Evolutionary conservation across 495 filamentous ascomycete species (phyloP), one percentile per base, ranked within the genome.

Genomic region (Podospora appendiculata): DNA sequence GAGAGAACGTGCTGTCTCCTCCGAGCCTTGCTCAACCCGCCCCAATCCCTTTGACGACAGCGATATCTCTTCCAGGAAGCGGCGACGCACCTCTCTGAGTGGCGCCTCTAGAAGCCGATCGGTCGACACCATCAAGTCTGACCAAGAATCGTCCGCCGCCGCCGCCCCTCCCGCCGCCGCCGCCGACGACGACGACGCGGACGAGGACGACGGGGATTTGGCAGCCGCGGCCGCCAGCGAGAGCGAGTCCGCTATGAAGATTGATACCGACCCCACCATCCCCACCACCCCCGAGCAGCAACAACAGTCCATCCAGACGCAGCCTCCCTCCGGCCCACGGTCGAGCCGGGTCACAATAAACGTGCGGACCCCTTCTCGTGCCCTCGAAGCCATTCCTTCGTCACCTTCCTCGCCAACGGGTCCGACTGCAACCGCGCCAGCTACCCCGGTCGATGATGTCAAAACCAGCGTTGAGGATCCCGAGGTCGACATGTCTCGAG

Each of bases 11-110:
- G 75, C 76, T 55, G 66, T 71, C 66, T 81, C 78, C 58, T 80
- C 76, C 60, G 78, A 81, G 72, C 75, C 76, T 67, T 73, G 76
- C 71, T 79, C 78, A 60, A 74, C 73, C 58, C 74, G 77, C 50
- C 71, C 73, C 39, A 80, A 81, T 50, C 78, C 77, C 34, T 81
- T 79, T 60, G 74, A 77, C 68, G 72, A 75, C 65, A 65, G 67
- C 60, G 74, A 77, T 45, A 50, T 67, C 45, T 65, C 70, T n/a
- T 72, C 77, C 46, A 65, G 76, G 46, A 81, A 81, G 61, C 75
- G 78, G 10, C 75, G 74, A 47, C 68, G 72, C 50, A 75, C 69
- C 35, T 76, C 69, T 36, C 64, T 64, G 48, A 67, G 63, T 41
- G 65, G 63, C 48, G 66, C 58, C 45, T 73, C 66, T 12, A 62